A percentile compares a stretch with the other conserved stretches of the same genome.
phyloP scores from a whole-genome alignment of 2,329 filamentous ascomycete genomes.

The Aspergillus sp. region DNA sequence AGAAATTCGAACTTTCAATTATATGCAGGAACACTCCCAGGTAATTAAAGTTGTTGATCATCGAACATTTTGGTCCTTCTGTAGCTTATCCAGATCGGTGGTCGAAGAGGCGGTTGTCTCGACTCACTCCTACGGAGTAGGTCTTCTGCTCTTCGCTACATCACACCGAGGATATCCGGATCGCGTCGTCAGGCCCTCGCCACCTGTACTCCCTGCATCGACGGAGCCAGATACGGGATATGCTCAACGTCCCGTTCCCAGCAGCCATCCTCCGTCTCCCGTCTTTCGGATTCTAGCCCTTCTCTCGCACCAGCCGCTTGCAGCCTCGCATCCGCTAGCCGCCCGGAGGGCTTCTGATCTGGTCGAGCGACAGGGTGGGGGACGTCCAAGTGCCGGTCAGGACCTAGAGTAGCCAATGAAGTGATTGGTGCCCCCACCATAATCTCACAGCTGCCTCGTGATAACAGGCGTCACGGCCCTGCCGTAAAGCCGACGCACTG shows the following conservation, averaged over 20 bases:
- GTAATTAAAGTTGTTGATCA: conserved; percentile 21
- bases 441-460: conserved; percentile 12
- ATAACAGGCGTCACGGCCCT: conserved; percentile 1
- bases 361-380: not conserved
- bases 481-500: not conserved
- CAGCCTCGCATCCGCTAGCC: not conserved
- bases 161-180: conserved; percentile 2
- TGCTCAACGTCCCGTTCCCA: no score
- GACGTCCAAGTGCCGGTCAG: not conserved
- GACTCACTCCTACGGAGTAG: not conserved
- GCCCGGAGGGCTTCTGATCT: not conserved
- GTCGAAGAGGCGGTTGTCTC: not conserved
- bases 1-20: not conserved
- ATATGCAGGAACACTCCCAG: conserved; percentile 17
- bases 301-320: not conserved
- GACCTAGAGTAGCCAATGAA: conserved; percentile 10
- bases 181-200: no score
- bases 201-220: no score
- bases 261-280: no score
- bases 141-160: not conserved
- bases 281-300: not conserved
- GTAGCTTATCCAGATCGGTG: conserved; percentile 13
- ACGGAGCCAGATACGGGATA: no score
- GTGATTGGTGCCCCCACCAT: conserved; percentile 7
- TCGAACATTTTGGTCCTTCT: conserved; percentile 9